These are phyloP conservation scores for Neurospora sp. DNA, from an alignment of 2,329 filamentous ascomycete species.

Conservation along the genomic window DNA sequence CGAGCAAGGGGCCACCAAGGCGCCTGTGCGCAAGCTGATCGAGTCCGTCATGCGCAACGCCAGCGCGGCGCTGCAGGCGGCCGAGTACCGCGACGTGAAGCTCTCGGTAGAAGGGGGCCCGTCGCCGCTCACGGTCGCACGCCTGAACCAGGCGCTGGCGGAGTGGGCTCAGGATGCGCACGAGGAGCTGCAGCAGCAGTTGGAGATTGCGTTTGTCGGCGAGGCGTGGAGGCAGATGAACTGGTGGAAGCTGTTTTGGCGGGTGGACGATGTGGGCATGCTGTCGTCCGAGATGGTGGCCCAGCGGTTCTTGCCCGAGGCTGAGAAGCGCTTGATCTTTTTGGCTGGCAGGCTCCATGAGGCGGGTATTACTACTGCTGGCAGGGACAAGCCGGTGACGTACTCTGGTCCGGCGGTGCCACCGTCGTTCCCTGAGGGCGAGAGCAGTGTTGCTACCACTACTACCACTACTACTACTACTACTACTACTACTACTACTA, in stretches of 20 bases:
- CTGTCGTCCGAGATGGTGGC: conserved; percentile 70
- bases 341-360: conserved; percentile 54
- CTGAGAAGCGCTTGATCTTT: conserved; percentile 76
- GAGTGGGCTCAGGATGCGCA: conserved; percentile 74
- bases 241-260: conserved; percentile 96
- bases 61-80: conserved; percentile 37
- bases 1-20: conserved; percentile 43
- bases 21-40: conserved; percentile 56
- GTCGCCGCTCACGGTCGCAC: conserved; percentile 29
- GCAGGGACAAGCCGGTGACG: conserved; percentile 4
- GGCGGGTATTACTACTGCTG: conserved; percentile 11
- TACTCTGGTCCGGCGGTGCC: conserved; percentile 18
- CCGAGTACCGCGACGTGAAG: conserved; percentile 32
- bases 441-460: not conserved
- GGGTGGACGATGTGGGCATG: conserved; percentile 83
- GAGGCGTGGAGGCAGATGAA: conserved; percentile 67
- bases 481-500: not conserved
- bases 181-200: conserved; percentile 67
- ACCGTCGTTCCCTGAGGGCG: not conserved
- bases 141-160: conserved; percentile 50
- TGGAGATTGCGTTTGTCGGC: conserved; percentile 70
- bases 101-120: conserved; percentile 21
- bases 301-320: conserved; percentile 63
- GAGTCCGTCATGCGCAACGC: conserved; percentile 53
- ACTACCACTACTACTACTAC: not conserved